A percentile compares a stretch with the other conserved stretches of the same genome.
phyloP scores from a whole-genome alignment of 2,329 filamentous ascomycete genomes.

The Ceratocystiopsis minuta region DNA sequence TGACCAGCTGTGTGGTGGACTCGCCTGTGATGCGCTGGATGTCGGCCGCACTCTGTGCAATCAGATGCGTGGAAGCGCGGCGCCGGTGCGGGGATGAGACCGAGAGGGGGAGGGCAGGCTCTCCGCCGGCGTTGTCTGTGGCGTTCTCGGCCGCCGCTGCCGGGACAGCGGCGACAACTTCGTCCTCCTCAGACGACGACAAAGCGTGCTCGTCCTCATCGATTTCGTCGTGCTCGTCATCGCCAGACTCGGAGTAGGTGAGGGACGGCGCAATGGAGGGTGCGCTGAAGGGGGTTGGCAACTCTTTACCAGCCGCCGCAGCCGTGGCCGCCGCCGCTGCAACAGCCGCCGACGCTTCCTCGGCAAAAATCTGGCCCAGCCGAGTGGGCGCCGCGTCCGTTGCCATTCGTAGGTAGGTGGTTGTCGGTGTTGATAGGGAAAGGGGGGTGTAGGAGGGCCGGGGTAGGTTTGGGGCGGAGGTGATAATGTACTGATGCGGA shows the following conservation, averaged over 20 bases:
- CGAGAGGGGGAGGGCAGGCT: background rate
- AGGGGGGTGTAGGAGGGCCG: no score
- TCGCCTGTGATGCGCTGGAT: conserved; percentile 47
- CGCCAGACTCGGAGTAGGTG: conserved; percentile 42
- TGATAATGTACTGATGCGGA: no score
- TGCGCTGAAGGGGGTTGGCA: conserved; percentile 25
- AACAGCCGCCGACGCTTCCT: conserved; percentile 7
- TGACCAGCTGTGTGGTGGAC: conserved; percentile 41
- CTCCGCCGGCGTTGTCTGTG: no score
- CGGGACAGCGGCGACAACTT: no score
- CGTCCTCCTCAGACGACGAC: conserved; percentile 16
- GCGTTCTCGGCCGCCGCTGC: no score
- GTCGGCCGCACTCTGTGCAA: conserved; percentile 43
- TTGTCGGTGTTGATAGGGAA: no score
- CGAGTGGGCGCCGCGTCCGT: conserved; percentile 2
- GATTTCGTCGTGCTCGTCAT: conserved; percentile 35
- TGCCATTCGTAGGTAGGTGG: no score
- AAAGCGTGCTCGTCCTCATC: conserved; percentile 24
- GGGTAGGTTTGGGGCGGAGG: no score
- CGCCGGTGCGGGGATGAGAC: conserved; percentile 24
- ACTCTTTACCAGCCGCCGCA: conserved; percentile 18
- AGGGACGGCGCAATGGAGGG: conserved; percentile 41
- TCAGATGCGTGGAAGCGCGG: conserved; percentile 51
- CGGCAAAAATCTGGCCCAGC: conserved; percentile 8
- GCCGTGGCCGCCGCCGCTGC: conserved; percentile 16